These are phyloP conservation scores for Crithidia thermophila DNA, from an alignment of 208 protist genomes.

Conservation along the genomic window DNA sequence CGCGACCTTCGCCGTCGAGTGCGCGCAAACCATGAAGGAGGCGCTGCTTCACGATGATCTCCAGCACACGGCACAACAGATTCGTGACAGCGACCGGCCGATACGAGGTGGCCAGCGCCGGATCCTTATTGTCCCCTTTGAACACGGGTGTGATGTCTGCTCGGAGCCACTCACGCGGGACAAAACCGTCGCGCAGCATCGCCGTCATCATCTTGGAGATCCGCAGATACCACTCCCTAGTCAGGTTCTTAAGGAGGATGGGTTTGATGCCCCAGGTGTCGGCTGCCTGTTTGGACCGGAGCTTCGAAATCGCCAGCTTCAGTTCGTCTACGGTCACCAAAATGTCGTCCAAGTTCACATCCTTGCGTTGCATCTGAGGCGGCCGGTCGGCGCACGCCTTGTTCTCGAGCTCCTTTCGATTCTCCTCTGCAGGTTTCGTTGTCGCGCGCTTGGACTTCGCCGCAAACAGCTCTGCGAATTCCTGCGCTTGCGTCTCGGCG, in stretches of 20 bases:
- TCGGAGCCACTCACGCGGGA: not conserved
- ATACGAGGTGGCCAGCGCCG: not conserved
- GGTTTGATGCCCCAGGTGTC: conserved; percentile 3
- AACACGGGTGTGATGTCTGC: not conserved
- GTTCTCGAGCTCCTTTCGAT: not conserved
- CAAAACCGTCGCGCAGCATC: not conserved
- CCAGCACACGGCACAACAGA: not conserved
- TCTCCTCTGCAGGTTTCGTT: not conserved
- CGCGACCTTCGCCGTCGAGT: not conserved
- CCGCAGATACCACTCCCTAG: not conserved
- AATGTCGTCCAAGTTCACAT: not conserved
- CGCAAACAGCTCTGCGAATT: not conserved
- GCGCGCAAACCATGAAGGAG: not conserved
- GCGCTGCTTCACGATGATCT: not conserved
- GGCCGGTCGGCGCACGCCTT: not conserved
- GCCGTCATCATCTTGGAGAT: not conserved
- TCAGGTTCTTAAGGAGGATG: not conserved
- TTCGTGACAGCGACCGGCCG: conserved; percentile 1
- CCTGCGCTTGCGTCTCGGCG: not conserved
- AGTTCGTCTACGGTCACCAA: not conserved
- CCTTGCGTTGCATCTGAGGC: not conserved
- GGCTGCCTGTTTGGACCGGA: not conserved
- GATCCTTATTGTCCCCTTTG: not conserved
- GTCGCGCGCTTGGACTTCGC: not conserved
- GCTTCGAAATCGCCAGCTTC: not conserved